Conservation (phyloP, 208 protist species). For the Phytomonas francai region DNA sequence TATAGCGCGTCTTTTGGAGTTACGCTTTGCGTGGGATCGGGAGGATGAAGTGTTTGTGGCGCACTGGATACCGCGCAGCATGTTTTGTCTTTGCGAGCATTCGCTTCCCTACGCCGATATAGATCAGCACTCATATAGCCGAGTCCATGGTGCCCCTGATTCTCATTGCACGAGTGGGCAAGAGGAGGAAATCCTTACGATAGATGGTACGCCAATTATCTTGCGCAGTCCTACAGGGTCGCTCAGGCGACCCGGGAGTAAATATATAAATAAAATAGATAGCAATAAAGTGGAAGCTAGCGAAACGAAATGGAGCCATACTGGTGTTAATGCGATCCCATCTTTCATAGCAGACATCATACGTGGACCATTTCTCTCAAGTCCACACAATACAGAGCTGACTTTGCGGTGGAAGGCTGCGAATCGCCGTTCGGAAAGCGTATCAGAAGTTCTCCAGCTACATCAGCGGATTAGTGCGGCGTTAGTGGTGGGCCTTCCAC, state of each 20-base stretch:
- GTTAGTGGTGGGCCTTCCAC: conserved; percentile 40
- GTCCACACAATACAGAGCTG: conserved; percentile 28
- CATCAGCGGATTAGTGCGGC: conserved; percentile 32
- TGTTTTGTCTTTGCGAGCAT: conserved; percentile 44
- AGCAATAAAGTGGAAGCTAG: conserved; percentile 9
- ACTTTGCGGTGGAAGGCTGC: conserved; percentile 71
- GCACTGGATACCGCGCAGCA: conserved; percentile 44
- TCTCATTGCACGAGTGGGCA: not conserved
- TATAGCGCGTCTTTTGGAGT: conserved; percentile 51
- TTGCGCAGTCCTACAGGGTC: conserved; percentile 13
- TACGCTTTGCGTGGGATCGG: conserved; percentile 80
- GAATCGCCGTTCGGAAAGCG: conserved; percentile 47
- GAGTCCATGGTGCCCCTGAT: too few relatives aligned
- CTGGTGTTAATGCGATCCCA: conserved; percentile 68
- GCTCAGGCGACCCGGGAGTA: too few relatives aligned
- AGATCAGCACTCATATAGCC: conserved; percentile 1
- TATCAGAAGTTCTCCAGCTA: conserved; percentile 39
- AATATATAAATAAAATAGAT: too few relatives aligned
- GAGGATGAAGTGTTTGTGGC: conserved; percentile 60
- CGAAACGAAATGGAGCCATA: conserved; percentile 49
- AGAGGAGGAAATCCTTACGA: conserved; percentile 16
- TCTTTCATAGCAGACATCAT: conserved; percentile 57
- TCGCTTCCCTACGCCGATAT: conserved; percentile 1
- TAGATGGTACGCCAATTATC: conserved; percentile 16
- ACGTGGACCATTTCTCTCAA: conserved; percentile 65